A percentile compares a stretch with the other conserved stretches of the same genome.
phyloP scores from a whole-genome alignment of 176 grass and related monocot genomes.

The Calamus simplicifolius region DNA sequence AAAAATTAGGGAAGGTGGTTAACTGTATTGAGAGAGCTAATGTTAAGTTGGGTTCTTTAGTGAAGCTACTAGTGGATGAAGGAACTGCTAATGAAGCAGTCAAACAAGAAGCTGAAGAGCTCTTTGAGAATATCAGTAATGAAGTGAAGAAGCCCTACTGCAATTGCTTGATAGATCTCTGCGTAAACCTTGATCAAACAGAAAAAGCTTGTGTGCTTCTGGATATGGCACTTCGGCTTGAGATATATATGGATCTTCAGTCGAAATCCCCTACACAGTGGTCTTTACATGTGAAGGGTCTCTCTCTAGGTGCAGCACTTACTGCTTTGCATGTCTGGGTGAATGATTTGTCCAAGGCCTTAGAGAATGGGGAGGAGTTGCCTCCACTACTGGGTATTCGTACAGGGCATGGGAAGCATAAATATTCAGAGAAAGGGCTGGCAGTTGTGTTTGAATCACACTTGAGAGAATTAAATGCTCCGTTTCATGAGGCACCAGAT shows the following conservation, averaged over 20 bases:
- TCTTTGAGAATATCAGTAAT: conserved; percentile 28
- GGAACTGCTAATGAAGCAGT: conserved; percentile 32
- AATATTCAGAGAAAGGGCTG: conserved; percentile 48
- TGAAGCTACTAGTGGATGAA: conserved; percentile 47
- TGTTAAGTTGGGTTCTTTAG: conserved; percentile 39
- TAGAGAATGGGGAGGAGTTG: conserved; percentile 57
- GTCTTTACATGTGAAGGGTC: conserved; percentile 73
- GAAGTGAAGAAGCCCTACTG: conserved; percentile 77
- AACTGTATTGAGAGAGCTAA: conserved; percentile 58
- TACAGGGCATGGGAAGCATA: conserved; percentile 74
- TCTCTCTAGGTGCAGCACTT: conserved; percentile 57
- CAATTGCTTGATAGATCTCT: conserved; percentile 84
- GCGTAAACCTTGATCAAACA: conserved; percentile 57
- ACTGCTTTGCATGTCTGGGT: conserved; percentile 74
- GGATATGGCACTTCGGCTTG: conserved; percentile 44
- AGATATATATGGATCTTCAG: conserved; percentile 70
- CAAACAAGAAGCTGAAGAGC: conserved; percentile 33
- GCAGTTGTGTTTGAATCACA: conserved; percentile 47
- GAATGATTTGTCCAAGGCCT: conserved; percentile 53
- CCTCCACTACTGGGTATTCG: conserved; percentile 74
- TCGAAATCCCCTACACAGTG: conserved; percentile 58
- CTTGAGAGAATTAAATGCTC: conserved; percentile 64
- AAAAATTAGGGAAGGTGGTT: conserved; percentile 68
- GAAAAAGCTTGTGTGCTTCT: conserved; percentile 58
- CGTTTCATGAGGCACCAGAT: conserved; percentile 78